These are phyloP conservation scores for Candida tropicalis DNA, from an alignment of 1,139 yeast species.

Conservation along the genomic window DNA sequence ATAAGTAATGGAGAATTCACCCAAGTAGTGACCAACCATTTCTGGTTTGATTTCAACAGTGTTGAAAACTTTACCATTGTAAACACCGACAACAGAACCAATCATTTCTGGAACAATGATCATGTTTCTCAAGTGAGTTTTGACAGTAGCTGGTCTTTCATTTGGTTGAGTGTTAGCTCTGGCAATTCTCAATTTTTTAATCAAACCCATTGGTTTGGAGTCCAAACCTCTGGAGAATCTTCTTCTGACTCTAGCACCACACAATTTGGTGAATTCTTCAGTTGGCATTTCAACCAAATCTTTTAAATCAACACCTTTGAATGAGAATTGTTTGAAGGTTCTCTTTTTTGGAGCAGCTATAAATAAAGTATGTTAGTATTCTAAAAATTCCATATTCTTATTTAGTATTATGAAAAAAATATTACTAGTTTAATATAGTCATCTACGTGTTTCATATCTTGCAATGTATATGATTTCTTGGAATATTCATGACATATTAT, in stretches of 20 bases:
- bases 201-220: slow-evolving; percentile 94
- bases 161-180: slow-evolving; percentile 89
- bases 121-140: slow-evolving; percentile 99
- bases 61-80: slow-evolving; percentile 99
- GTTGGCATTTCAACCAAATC: slow-evolving; percentile 93
- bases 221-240: slow-evolving; percentile 98
- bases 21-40: slow-evolving; percentile 99
- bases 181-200: slow-evolving; percentile 98
- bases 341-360: slow-evolving; percentile 80
- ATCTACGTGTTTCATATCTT: too few relatives aligned
- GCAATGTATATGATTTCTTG: too few relatives aligned
- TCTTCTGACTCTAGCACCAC: slow-evolving; percentile 99
- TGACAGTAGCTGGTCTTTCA: slow-evolving; percentile 98
- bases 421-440: too few relatives aligned
- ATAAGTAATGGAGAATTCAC: slow-evolving; percentile 99
- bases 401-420: not conserved
- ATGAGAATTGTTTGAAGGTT: slow-evolving; percentile 95
- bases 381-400: not conserved
- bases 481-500: too few relatives aligned
- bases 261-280: slow-evolving; percentile 95
- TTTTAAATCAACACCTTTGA: slow-evolving; percentile 98
- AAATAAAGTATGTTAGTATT: slow-evolving; percentile 30
- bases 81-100: slow-evolving; percentile 97
- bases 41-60: slow-evolving; percentile 98
- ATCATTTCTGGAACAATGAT: slow-evolving; percentile 99